These are phyloP conservation scores for Erythrophleum ivorense DNA, from an alignment of 331 rosid genomes.

Conservation along the genomic window DNA sequence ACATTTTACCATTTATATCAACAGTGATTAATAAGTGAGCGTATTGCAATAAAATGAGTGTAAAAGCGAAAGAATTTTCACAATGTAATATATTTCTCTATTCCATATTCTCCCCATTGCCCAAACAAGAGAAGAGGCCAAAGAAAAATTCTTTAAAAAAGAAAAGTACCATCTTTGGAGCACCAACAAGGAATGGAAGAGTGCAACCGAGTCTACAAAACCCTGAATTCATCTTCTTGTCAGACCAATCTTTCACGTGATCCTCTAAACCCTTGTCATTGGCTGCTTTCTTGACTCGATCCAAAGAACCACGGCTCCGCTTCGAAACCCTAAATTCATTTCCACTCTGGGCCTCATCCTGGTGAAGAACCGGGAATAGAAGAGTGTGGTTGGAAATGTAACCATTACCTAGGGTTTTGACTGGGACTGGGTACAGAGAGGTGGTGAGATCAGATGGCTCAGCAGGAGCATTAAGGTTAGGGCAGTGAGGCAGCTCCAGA, in stretches of 20 bases:
- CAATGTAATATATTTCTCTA: not conserved
- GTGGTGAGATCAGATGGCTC: constrained; percentile 8
- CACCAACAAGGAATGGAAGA: constrained; percentile 48
- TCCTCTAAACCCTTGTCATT: constrained; percentile 30
- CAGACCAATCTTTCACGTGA: constrained; percentile 34
- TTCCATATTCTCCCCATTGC: not conserved
- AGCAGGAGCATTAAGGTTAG: constrained; percentile 18
- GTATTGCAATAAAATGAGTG: not conserved
- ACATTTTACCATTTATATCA: not conserved
- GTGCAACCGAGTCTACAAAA: not conserved
- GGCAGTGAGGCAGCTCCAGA: constrained; percentile 32
- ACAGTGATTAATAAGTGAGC: not conserved
- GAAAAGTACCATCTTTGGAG: constrained; percentile 43
- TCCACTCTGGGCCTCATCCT: not conserved
- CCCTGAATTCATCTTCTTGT: constrained; percentile 13
- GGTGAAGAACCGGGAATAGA: constrained; percentile 7
- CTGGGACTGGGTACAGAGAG: constrained; percentile 3
- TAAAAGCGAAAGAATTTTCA: not conserved
- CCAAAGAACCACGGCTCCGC: constrained; percentile 40
- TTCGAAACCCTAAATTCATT: constrained; percentile 37
- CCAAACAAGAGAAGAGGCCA: not conserved
- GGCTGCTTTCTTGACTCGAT: constrained; percentile 15
- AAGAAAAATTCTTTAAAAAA: not conserved
- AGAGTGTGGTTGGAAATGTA: constrained; percentile 7
- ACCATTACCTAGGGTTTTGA: constrained; percentile 38